Evolutionary conservation across 805 yeast genomes (phyloP).

Genomic region (Saccharomycopsis fodiens): DNA sequence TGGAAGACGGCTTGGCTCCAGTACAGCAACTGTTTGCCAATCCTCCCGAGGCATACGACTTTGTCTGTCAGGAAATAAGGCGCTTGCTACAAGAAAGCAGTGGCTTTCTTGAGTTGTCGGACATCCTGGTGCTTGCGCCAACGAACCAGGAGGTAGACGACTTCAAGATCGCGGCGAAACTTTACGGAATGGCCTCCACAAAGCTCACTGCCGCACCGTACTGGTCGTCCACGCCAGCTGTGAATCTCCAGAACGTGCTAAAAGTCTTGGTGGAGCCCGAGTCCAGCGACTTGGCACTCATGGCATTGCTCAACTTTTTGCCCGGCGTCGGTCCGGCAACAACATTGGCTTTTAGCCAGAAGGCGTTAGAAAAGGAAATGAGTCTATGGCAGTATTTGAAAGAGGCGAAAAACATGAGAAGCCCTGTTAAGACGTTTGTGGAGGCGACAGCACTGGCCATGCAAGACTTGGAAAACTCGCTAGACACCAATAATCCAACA

Average conservation of each 20-base stretch:
- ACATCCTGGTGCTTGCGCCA: constrained; percentile 46
- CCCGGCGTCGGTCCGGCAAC: neutral
- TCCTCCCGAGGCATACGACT: constrained; percentile 33
- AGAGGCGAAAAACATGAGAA: constrained; percentile 3
- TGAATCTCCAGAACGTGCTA: constrained; percentile 40
- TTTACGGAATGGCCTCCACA: constrained; percentile 35
- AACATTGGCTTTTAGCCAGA: neutral
- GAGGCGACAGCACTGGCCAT: constrained; percentile 22
- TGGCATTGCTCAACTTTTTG: neutral
- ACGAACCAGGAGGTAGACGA: constrained; percentile 43
- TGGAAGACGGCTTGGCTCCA: constrained; percentile 20
- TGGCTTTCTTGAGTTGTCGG: constrained; percentile 35
- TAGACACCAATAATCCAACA: constrained; percentile 14
- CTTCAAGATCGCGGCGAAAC: constrained; percentile 32
- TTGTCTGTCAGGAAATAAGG: constrained; percentile 37
- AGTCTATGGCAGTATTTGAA: neutral
- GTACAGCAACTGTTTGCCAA: constrained; percentile 24
- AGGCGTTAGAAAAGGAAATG: neutral
- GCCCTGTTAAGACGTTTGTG: constrained; percentile 26
- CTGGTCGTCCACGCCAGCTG: constrained; percentile 41
- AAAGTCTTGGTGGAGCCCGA: constrained; percentile 31
- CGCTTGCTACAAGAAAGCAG: constrained; percentile 35
- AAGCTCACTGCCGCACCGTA: constrained; percentile 40
- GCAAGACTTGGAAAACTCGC: neutral
- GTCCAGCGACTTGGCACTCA: constrained; percentile 25